These are phyloP conservation scores for Citropsis articulata DNA, from an alignment of 345 rosid genomes.

Conservation along the genomic window DNA sequence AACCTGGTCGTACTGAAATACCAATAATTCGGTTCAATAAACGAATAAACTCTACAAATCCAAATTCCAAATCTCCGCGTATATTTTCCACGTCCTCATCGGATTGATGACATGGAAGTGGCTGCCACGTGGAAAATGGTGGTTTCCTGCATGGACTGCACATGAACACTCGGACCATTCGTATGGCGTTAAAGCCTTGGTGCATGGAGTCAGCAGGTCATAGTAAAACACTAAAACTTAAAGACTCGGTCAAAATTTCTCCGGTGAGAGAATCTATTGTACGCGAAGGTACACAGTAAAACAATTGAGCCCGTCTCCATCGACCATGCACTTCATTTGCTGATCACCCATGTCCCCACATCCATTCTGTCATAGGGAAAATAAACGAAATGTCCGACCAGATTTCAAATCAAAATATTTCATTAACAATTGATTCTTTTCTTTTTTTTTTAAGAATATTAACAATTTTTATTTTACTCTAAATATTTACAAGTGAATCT, in stretches of 20 bases:
- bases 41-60: too few relatives aligned
- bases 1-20: constrained; percentile 13
- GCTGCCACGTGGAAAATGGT: constrained; percentile 13
- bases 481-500: too few relatives aligned
- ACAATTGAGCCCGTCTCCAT: not conserved
- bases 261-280: not conserved
- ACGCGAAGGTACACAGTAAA: not conserved
- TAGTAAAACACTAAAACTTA: too few relatives aligned
- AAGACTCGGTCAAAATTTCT: not conserved
- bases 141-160: not conserved
- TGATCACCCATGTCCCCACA: too few relatives aligned
- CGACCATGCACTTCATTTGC: not conserved
- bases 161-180: constrained; percentile 11
- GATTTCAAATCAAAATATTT: too few relatives aligned
- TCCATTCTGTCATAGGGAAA: too few relatives aligned
- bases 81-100: constrained; percentile 20
- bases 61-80: not conserved
- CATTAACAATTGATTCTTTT: too few relatives aligned
- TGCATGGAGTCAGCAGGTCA: constrained; percentile 10
- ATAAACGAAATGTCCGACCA: too few relatives aligned
- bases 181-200: not conserved
- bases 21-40: not conserved
- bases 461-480: too few relatives aligned
- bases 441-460: too few relatives aligned
- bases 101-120: not conserved